Conservation (phyloP, 306 rosid species). For the Cyamopsis tetragonoloba region DNA sequence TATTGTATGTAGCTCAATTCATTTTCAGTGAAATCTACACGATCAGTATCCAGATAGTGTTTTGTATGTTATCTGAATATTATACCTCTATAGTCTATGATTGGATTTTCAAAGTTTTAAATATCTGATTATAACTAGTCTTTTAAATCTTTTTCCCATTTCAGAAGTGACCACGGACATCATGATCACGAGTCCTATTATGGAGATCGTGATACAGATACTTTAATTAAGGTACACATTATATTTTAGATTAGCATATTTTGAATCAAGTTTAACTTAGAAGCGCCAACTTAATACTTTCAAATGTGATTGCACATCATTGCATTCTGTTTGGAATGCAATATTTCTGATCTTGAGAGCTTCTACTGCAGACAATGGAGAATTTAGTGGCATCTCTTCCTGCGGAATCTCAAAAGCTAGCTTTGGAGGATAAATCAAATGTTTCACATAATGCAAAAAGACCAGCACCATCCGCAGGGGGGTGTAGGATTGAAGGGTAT, state of each 20-base stretch:
- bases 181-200: slow-evolving; percentile 94
- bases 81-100: not conserved
- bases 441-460: slow-evolving; percentile 49
- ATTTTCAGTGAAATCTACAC: not conserved
- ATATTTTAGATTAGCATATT: slow-evolving; percentile 16
- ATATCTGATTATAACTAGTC: slow-evolving; percentile 1
- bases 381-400: slow-evolving; percentile 61
- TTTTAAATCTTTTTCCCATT: slow-evolving; percentile 26
- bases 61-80: slow-evolving; percentile 3
- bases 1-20: not conserved
- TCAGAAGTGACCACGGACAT: slow-evolving; percentile 85
- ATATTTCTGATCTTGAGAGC: slow-evolving; percentile 28
- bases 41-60: slow-evolving; percentile 7
- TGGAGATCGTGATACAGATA: slow-evolving; percentile 92
- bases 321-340: slow-evolving; percentile 17
- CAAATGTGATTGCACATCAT: slow-evolving; percentile 1
- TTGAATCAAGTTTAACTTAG: slow-evolving; percentile 15
- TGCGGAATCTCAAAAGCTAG: slow-evolving; percentile 41
- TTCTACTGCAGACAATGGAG: slow-evolving; percentile 75
- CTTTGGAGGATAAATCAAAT: slow-evolving; percentile 56
- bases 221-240: slow-evolving; percentile 72
- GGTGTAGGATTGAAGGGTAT: slow-evolving; percentile 91
- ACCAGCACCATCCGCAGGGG: slow-evolving; percentile 88
- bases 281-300: slow-evolving; percentile 2
- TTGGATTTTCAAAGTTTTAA: slow-evolving; percentile 11